Evolutionary conservation across 805 yeast genomes (phyloP).

Genomic region (Starmerella tilneyi): DNA sequence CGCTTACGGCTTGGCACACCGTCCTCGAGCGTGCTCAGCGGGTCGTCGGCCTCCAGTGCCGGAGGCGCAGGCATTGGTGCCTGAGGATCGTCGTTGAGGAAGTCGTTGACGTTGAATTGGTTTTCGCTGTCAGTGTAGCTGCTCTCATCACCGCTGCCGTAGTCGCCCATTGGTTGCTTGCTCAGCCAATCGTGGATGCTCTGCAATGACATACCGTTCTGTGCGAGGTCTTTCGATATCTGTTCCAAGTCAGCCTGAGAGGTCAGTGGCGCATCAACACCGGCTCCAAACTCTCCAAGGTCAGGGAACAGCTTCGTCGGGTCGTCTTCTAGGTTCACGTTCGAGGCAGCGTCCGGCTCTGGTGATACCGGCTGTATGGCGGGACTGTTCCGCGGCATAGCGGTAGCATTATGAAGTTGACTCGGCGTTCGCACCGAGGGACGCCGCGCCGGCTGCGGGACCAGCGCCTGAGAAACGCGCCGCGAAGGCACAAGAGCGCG

Average conservation of each 20-base stretch:
- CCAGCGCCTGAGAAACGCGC: conserved; percentile 9
- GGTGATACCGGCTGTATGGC: neutral
- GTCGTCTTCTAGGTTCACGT: conserved; percentile 9
- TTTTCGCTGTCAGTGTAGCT: conserved; percentile 9
- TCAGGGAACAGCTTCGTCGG: conserved; percentile 22
- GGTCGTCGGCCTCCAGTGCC: conserved; percentile 1
- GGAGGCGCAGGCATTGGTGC: neutral
- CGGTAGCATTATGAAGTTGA: neutral
- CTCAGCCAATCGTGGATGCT: conserved; percentile 21
- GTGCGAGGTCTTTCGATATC: conserved; percentile 14
- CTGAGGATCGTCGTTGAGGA: conserved; percentile 16
- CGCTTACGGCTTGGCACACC: conserved; percentile 12
- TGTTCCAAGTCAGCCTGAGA: conserved; percentile 18
- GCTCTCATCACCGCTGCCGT: conserved; percentile 3
- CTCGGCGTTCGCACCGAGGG: neutral
- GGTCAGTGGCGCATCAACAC: conserved; percentile 14
- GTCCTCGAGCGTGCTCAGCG: neutral
- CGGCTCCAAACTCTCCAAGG: conserved; percentile 10
- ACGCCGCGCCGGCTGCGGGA: conserved; percentile 3
- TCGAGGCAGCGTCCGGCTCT: conserved; percentile 6
- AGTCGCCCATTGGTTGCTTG: conserved; percentile 9
- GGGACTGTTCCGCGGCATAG: conserved; percentile 2
- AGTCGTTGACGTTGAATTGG: conserved; percentile 25
- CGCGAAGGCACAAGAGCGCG: conserved; percentile 9
- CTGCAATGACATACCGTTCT: conserved; percentile 18